phyloP scores from a whole-genome alignment of 768 basidiomycete genomes.

The Collybiopsis luxurians region DNA sequence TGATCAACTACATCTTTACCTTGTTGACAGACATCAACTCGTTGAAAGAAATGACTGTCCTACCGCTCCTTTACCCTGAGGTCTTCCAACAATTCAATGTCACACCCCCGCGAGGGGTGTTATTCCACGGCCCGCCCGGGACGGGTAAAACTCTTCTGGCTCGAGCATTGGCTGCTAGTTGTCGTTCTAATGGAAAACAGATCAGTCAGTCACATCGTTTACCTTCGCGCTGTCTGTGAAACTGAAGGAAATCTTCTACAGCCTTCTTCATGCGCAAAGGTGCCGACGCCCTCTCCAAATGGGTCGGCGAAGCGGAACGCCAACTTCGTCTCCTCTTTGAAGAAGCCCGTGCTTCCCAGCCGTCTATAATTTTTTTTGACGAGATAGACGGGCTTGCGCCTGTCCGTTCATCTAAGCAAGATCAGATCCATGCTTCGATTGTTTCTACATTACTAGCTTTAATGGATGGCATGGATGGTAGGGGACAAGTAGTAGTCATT shows the following conservation, averaged over 20 bases:
- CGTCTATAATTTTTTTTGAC: constrained; percentile 98
- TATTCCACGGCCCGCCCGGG: constrained; percentile 99
- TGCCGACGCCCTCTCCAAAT: constrained; percentile 96
- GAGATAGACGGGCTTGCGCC: constrained; percentile 99
- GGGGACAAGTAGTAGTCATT: constrained; percentile 96
- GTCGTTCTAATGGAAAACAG: constrained; percentile 79
- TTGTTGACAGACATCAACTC: constrained; percentile 83
- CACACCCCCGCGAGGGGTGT: constrained; percentile 92
- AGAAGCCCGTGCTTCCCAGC: constrained; percentile 89
- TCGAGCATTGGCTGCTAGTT: constrained; percentile 90
- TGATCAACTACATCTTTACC: background rate
- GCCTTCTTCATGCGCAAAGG: constrained; percentile 99
- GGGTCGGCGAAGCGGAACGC: constrained; percentile 98
- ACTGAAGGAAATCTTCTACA: constrained; percentile 22
- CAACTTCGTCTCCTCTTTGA: constrained; percentile 94
- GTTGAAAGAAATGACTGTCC: constrained; percentile 96
- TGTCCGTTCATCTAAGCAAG: constrained; percentile 97
- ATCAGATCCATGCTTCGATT: constrained; percentile 98
- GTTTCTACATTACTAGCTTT: constrained; percentile 93
- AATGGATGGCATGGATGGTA: constrained; percentile 99
- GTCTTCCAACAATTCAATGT: constrained; percentile 92
- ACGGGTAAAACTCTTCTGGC: constrained; percentile 96
- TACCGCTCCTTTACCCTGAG: constrained; percentile 94
- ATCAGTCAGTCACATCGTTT: constrained; percentile 64
- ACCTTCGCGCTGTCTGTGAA: background rate